Conservation (phyloP, 257 asterid genomes). For the Solanum stenotomum region DNA sequence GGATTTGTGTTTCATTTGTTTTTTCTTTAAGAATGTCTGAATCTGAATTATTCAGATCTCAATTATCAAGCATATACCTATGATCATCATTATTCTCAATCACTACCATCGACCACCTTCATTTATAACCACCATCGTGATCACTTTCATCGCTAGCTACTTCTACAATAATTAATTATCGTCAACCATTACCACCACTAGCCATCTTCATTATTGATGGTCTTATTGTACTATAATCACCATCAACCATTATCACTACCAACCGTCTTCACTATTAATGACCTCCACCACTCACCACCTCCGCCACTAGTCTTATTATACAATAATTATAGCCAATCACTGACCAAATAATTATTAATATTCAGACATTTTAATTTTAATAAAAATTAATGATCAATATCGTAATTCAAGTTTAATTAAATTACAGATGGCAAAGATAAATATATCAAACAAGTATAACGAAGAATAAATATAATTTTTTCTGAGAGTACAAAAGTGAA, state of each 20-base stretch:
- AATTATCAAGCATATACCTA: neutral
- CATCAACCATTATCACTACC: neutral
- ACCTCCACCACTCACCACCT: neutral
- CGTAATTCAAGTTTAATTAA: too few relatives aligned
- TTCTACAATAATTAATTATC: neutral
- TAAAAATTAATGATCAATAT: neutral
- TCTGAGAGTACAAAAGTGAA: neutral
- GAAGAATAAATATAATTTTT: too few relatives aligned
- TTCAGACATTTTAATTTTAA: too few relatives aligned
- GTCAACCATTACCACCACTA: neutral
- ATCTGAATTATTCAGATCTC: neutral
- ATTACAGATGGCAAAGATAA: too few relatives aligned
- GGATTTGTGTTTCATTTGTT: neutral
- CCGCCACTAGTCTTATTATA: neutral
- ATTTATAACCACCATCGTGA: neutral
- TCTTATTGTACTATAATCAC: neutral
- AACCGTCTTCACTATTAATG: neutral
- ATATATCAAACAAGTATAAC: too few relatives aligned
- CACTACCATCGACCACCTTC: neutral
- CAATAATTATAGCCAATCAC: neutral
- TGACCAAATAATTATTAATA: neutral
- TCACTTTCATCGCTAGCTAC: neutral
- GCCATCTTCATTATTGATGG: neutral
- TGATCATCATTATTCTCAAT: neutral
- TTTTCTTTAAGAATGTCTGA: neutral